Conservation (phyloP, 1,284 basidiomycete species). For the Fomes fomentarius region DNA sequence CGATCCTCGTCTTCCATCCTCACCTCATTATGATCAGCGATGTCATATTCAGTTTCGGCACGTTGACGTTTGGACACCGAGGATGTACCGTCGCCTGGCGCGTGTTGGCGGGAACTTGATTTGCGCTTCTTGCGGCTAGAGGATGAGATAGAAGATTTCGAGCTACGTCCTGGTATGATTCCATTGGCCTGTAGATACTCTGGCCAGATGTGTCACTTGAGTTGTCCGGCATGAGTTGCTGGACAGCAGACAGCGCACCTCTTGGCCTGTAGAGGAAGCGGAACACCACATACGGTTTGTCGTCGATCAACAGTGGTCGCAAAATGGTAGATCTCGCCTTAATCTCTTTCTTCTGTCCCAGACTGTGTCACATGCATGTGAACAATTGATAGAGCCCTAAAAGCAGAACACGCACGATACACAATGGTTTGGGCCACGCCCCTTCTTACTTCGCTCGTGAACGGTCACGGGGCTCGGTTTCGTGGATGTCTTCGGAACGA, state of each 20-base stretch:
- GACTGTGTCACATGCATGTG: neutral
- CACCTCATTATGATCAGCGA: neutral
- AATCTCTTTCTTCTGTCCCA: constrained; percentile 3
- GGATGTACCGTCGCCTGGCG: neutral
- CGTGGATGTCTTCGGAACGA: neutral
- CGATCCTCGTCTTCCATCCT: neutral
- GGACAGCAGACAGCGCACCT: constrained; percentile 10
- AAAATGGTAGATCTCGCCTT: constrained; percentile 12
- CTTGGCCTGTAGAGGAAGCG: constrained; percentile 22
- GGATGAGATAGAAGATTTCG: neutral
- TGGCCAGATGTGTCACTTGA: neutral
- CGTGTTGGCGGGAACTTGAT: neutral
- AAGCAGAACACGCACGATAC: constrained; percentile 9
- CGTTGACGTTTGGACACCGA: neutral
- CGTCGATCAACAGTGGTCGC: constrained; percentile 16
- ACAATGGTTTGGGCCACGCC: constrained; percentile 8
- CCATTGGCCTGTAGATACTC: constrained; percentile 17
- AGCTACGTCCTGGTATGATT: constrained; percentile 4
- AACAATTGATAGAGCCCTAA: neutral
- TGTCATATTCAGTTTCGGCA: neutral
- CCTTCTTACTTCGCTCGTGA: constrained; percentile 10
- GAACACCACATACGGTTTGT: constrained; percentile 19
- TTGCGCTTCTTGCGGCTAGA: neutral
- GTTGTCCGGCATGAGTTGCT: neutral
- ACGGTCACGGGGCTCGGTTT: neutral